These are phyloP conservation scores for Alopecurus myosuroides DNA, from an alignment of 176 grass and related monocot species.

Conservation along the genomic window DNA sequence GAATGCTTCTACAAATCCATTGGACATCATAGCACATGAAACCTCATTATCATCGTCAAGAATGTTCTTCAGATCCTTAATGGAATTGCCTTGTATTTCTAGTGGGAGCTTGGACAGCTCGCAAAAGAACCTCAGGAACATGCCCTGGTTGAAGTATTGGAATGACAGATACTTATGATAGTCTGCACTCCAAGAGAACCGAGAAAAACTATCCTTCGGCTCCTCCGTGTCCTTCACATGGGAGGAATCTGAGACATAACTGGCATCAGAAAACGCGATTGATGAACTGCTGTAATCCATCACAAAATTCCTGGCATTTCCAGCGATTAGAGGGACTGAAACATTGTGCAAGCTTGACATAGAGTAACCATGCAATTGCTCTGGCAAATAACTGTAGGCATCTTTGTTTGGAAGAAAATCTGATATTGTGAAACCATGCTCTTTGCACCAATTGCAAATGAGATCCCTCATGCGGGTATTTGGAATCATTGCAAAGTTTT, in stretches of 20 bases:
- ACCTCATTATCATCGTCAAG: conserved; percentile 57
- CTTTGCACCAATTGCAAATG: conserved; percentile 72
- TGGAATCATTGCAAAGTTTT: conserved; percentile 67
- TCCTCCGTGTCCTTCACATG: conserved; percentile 43
- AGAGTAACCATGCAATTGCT: conserved; percentile 63
- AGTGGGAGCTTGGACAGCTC: conserved; percentile 60
- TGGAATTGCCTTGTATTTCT: conserved; percentile 53
- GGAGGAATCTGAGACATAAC: conserved; percentile 60
- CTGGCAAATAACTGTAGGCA: conserved; percentile 39
- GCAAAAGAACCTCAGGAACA: conserved; percentile 73
- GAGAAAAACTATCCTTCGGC: conserved; percentile 34
- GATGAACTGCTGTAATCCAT: conserved; percentile 65
- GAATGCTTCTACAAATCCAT: conserved; percentile 90
- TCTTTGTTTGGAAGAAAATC: conserved; percentile 37
- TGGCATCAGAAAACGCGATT: conserved; percentile 57
- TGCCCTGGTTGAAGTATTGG: conserved; percentile 63
- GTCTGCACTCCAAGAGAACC: conserved; percentile 74
- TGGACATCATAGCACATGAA: conserved; percentile 51
- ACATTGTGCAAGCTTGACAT: conserved; percentile 85
- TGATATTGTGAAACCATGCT: conserved; percentile 33
- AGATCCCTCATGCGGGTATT: conserved; percentile 84
- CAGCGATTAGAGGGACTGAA: conserved; percentile 77
- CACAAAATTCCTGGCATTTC: conserved; percentile 47
- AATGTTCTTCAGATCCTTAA: conserved; percentile 69
- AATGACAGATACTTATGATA: conserved; percentile 70